These are phyloP conservation scores for Colletotrichum cordylinicola DNA, from an alignment of 2,329 filamentous ascomycete species.

Conservation along the genomic window DNA sequence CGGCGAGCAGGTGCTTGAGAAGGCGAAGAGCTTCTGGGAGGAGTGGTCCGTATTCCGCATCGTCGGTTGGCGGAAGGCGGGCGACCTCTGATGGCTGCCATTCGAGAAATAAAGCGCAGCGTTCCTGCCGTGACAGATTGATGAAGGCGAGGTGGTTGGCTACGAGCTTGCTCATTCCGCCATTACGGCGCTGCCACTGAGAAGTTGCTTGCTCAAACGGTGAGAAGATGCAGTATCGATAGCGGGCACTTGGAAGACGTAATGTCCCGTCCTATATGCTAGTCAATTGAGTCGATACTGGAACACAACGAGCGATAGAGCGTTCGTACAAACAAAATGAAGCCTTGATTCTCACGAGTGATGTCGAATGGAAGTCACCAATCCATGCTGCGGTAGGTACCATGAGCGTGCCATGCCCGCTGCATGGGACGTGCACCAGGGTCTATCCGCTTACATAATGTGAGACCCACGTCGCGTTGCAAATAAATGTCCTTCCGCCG, in stretches of 20 bases:
- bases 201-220: not conserved
- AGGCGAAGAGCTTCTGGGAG: not conserved
- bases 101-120: not conserved
- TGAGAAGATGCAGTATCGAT: not conserved
- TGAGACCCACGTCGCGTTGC: not conserved
- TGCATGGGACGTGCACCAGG: not conserved
- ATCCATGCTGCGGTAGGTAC: not conserved
- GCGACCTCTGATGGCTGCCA: not conserved
- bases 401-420: not conserved
- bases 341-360: not conserved
- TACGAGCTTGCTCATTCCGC: not conserved
- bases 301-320: not conserved
- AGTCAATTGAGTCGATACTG: not conserved
- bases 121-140: not conserved
- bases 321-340: not conserved
- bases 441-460: not conserved
- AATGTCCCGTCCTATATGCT: not conserved
- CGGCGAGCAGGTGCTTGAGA: not conserved
- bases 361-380: not conserved
- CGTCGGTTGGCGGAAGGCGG: not conserved
- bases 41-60: not conserved
- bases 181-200: not conserved
- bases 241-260: not conserved
- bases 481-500: not conserved
- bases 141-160: not conserved